phyloP scores from a whole-genome alignment of 106 monocot species.

The Allium cepa region DNA sequence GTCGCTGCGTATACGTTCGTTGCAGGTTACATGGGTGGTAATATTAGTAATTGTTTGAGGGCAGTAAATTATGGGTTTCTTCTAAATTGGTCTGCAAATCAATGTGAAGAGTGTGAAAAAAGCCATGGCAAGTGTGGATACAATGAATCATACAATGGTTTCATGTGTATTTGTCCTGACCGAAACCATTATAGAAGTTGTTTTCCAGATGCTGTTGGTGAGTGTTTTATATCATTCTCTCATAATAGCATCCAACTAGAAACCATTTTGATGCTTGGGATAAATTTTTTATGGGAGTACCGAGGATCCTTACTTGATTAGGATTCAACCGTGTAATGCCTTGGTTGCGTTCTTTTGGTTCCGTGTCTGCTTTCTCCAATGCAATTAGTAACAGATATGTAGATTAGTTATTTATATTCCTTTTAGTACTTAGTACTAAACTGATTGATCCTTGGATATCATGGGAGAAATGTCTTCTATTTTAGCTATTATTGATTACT shows the following conservation, averaged over 20 bases:
- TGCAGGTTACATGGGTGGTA: not conserved
- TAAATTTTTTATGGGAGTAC: not conserved
- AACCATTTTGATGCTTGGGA: not conserved
- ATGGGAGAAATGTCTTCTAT: too few species aligned
- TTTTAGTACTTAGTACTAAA: too few species aligned
- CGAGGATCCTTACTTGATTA: not conserved
- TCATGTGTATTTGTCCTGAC: conserved; percentile 27
- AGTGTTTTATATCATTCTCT: not conserved
- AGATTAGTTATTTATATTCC: too few species aligned
- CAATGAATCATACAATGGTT: not conserved
- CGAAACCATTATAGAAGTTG: conserved; percentile 12
- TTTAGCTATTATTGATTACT: too few species aligned
- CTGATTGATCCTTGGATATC: too few species aligned
- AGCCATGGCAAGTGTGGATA: conserved; percentile 30
- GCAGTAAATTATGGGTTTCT: conserved; percentile 19
- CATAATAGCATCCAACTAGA: too few species aligned
- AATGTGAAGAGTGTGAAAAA: conserved; percentile 17
- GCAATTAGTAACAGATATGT: too few species aligned
- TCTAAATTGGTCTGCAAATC: conserved; percentile 8
- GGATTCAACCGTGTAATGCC: not conserved
- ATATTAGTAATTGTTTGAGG: conserved; percentile 5
- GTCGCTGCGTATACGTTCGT: conserved; percentile 5
- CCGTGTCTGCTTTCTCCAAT: not conserved
- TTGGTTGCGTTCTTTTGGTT: not conserved
- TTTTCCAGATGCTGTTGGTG: not conserved